Evolutionary conservation across 306 rosid genomes (phyloP).

Genomic region (Medicago arabica): DNA sequence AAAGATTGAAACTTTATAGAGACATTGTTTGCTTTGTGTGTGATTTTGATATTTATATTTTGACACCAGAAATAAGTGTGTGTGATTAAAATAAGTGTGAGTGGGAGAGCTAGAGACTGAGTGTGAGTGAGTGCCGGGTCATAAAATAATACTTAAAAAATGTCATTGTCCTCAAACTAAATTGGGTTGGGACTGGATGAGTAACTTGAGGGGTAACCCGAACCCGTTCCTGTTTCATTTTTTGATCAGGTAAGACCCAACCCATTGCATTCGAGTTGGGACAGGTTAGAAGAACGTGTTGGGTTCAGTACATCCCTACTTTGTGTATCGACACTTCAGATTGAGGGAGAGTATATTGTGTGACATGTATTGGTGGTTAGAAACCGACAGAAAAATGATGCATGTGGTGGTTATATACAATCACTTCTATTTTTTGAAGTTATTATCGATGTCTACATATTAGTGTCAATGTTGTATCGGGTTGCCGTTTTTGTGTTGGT

Average conservation of each 20-base stretch:
- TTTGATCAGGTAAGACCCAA: no score
- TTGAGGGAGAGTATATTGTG: background rate
- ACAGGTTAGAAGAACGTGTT: no score
- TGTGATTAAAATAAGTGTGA: no score
- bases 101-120: no score
- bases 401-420: background rate
- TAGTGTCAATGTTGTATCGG: background rate
- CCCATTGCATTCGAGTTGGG: no score
- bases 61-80: background rate
- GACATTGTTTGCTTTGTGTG: constrained; percentile 1
- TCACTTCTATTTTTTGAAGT: background rate
- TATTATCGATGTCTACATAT: background rate
- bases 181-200: no score
- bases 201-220: no score
- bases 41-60: background rate
- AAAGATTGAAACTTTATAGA: constrained; percentile 8
- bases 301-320: no score
- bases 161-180: no score
- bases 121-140: no score
- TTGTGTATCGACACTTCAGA: background rate
- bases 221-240: no score
- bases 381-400: background rate
- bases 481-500: background rate
- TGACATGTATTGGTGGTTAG: background rate
- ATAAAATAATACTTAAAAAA: no score